Evolutionary conservation across 2,329 filamentous ascomycete genomes (phyloP), one percentile per base, ranked within the genome.

Genomic region (Metarhizium humberi): DNA sequence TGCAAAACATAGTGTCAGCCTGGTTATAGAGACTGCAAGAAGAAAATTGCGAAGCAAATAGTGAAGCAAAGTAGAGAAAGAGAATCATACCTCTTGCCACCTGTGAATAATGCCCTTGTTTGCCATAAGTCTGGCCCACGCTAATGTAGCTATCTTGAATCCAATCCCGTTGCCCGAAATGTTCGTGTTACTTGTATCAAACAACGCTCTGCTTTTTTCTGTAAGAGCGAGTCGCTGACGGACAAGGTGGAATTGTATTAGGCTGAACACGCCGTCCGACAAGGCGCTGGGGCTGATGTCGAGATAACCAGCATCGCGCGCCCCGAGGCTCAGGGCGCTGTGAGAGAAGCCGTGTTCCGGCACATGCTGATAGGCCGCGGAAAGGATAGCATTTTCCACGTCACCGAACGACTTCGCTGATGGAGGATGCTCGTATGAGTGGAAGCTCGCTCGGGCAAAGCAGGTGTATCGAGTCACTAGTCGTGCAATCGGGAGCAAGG

Each of bases 221-320:
- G 75, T 74, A n/a, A 95, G 72, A 5, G 74, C 78, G 56, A 81
- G 71, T 46, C 90, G 79, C 68, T 87, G 82, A 11, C 75, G 82
- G 48, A 85, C 78, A 14, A 95, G 79, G 67, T 95, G 86, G 68
- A 86, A 95, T 42, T 81, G 80, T 61, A 97, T 84, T 32, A 99
- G 78, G 63, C 88, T 86, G 72, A 95, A 95, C 25, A 85, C 81
- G 7, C 89, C 90, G 46, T 86, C 79, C 1, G 90, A 85, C 55
- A 99, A 84, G 20, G 96, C 75, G 65, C 90, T 92, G 10, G 88
- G 84, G 57, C 89, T 92, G 56, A 92, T 90, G 67, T 94, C 89
- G 53, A 90, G 84, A 69, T 92, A 96, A 48, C 92, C 91, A 18
- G 86, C 84, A 65, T 96, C 90, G 64, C 84, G 84, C 58, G 90